phyloP scores from a whole-genome alignment of 345 rosid species.

The Eucalyptus shirleyi region DNA sequence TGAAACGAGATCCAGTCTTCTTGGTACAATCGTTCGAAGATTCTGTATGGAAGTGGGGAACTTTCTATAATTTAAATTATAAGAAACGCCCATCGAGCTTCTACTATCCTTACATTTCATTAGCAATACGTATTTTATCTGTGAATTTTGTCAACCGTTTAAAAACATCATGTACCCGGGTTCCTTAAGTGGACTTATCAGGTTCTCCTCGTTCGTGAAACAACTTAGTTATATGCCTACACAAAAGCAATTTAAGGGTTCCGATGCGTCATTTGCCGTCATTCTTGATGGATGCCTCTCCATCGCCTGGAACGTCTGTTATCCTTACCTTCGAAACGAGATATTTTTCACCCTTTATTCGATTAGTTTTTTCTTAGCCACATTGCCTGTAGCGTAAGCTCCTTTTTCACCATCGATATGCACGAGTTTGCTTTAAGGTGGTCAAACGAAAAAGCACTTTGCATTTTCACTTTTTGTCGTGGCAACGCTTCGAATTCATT shows the following conservation, averaged over 20 bases:
- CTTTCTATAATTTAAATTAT: background rate
- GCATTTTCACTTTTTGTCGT: background rate
- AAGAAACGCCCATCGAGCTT: background rate
- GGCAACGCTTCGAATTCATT: rapidly evolving
- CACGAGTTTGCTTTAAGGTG: background rate
- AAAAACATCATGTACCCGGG: background rate
- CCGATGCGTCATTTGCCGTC: background rate
- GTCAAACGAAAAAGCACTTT: background rate
- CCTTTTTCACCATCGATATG: background rate
- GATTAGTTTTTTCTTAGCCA: background rate
- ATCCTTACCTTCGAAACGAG: background rate
- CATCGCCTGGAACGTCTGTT: background rate
- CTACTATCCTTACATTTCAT: background rate
- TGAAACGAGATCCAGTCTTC: background rate
- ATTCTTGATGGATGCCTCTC: background rate
- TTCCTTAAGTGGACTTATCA: background rate
- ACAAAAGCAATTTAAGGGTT: background rate
- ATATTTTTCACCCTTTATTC: background rate
- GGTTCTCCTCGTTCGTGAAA: background rate
- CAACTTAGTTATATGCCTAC: background rate
- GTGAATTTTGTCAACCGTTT: background rate
- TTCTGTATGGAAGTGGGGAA: background rate
- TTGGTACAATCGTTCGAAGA: background rate
- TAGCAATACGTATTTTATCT: background rate
- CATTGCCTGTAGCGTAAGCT: background rate